A percentile compares a stretch with the other conserved stretches of the same genome.
Evolutionary conservation across 768 basidiomycete species (phyloP).

Genomic region (Amylocystis lapponica): DNA sequence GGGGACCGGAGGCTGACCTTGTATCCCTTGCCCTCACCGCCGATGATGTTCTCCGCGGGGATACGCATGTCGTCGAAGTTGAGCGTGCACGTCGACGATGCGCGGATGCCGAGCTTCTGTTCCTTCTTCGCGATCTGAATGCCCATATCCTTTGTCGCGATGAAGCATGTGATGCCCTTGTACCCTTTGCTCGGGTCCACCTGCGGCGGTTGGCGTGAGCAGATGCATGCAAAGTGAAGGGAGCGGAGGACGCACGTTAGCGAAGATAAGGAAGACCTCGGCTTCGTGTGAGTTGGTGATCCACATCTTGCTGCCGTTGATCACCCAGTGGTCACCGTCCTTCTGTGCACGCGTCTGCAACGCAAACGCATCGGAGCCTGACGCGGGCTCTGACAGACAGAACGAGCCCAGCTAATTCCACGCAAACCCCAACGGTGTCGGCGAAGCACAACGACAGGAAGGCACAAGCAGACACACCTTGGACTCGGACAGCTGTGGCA

Average conservation of each 20-base stretch:
- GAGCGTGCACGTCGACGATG: slow-evolving; percentile 91
- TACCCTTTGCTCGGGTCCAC: slow-evolving; percentile 89
- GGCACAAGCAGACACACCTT: slow-evolving; percentile 44
- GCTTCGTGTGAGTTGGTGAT: slow-evolving; percentile 95
- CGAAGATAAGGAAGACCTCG: slow-evolving; percentile 90
- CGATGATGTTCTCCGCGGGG: slow-evolving; percentile 85
- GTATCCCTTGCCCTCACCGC: slow-evolving; percentile 89
- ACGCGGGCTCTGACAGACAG: slow-evolving; percentile 87
- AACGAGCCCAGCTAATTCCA: slow-evolving; percentile 83
- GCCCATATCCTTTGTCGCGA: slow-evolving; percentile 95
- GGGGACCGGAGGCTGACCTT: slow-evolving; percentile 40
- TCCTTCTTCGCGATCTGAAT: slow-evolving; percentile 98
- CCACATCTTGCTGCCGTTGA: slow-evolving; percentile 99
- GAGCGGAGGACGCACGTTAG: slow-evolving; percentile 59
- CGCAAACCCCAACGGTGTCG: not conserved
- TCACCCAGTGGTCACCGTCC: slow-evolving; percentile 77
- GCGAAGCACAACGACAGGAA: slow-evolving; percentile 1
- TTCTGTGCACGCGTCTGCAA: slow-evolving; percentile 89
- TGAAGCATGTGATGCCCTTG: slow-evolving; percentile 98
- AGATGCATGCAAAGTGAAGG: not conserved
- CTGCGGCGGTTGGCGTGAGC: slow-evolving; percentile 32
- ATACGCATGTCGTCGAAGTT: slow-evolving; percentile 91
- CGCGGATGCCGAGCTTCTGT: slow-evolving; percentile 94
- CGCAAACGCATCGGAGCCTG: slow-evolving; percentile 97
- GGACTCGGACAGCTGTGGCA: slow-evolving; percentile 73